Percentiles rank a stretch among this genome's conserved stretches.
These are phyloP conservation scores for Apophysomyces trapeziformis DNA, from an alignment of 371 early-diverging fungal species.

Conservation along the genomic window DNA sequence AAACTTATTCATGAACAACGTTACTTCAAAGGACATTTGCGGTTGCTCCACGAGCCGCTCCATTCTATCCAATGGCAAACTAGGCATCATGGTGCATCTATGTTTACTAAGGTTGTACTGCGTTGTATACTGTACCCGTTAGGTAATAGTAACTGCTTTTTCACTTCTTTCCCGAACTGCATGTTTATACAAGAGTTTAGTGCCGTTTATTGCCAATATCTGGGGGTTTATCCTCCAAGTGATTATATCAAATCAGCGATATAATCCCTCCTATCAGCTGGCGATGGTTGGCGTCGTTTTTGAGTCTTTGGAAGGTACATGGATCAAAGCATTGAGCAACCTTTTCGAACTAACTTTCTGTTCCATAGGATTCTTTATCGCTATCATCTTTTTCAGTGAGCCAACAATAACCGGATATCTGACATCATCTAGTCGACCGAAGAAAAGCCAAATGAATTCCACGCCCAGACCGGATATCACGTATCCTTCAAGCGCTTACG, in stretches of 20 bases:
- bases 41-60: no score
- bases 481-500: not conserved
- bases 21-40: not conserved
- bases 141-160: not conserved
- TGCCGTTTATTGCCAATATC: constrained; percentile 27
- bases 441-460: not conserved
- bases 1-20: constrained; percentile 24
- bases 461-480: not conserved
- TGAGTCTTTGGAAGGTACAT: constrained; percentile 18
- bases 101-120: constrained; percentile 24
- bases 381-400: constrained; percentile 39
- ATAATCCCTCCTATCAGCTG: constrained; percentile 11
- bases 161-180: not conserved
- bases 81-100: constrained; percentile 11
- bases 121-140: constrained; percentile 35
- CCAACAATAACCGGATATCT: constrained; percentile 20
- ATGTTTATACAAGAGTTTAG: constrained; percentile 12
- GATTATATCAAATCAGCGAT: not conserved
- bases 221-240: constrained; percentile 32
- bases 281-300: constrained; percentile 10
- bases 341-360: not conserved
- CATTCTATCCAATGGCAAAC: not conserved
- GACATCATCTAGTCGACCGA: not conserved
- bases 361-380: constrained; percentile 26
- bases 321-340: not conserved